These are phyloP conservation scores for Solanum chacoense DNA, from an alignment of 305 asterid species.

Conservation along the genomic window DNA sequence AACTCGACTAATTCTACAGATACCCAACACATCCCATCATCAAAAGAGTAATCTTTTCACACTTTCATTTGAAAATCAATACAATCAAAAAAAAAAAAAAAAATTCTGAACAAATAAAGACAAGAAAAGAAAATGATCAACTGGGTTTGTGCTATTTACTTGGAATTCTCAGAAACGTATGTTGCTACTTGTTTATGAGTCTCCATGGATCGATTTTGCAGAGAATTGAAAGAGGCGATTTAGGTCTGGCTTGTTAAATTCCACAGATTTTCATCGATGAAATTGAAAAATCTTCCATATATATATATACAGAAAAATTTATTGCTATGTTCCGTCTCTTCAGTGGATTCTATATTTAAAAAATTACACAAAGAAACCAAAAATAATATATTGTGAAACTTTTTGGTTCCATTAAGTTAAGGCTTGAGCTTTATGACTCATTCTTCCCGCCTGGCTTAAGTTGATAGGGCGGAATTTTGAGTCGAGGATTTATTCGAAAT, in stretches of 20 bases:
- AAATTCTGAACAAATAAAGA: background rate
- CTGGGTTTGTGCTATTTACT: background rate
- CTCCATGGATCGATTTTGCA: conserved; percentile 32
- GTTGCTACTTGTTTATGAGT: conserved; percentile 45
- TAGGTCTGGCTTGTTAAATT: background rate
- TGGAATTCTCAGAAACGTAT: conserved; percentile 7
- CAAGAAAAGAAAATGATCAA: background rate
- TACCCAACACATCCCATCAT: background rate
- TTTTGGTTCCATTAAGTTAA: background rate
- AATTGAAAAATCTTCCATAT: background rate
- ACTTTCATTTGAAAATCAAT: background rate
- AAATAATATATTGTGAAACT: background rate
- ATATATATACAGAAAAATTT: background rate
- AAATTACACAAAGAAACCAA: background rate
- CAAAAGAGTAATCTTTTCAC: background rate
- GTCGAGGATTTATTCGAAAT: background rate
- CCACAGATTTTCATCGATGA: background rate
- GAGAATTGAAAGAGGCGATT: background rate
- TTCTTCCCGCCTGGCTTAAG: background rate
- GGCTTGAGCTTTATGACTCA: background rate
- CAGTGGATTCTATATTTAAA: background rate
- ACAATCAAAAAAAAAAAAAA: background rate
- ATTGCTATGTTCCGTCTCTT: background rate
- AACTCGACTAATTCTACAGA: background rate
- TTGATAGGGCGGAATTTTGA: background rate